These are phyloP conservation scores for Scutellaria galericulata DNA, from an alignment of 257 asterid species.

Conservation along the genomic window DNA sequence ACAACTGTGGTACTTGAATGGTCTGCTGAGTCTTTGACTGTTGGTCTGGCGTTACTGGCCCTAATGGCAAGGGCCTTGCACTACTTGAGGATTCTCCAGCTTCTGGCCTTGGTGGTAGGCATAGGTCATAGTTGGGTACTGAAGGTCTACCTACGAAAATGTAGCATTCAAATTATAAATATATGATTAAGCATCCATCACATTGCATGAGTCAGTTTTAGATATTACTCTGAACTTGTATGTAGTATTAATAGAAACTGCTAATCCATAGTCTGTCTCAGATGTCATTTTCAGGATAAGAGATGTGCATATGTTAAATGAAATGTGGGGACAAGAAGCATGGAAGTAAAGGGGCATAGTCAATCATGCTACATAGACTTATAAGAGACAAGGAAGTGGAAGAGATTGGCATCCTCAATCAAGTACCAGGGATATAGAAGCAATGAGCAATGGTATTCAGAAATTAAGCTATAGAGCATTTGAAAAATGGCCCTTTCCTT, in stretches of 20 bases:
- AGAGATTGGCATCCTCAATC: not conserved
- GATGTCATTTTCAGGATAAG: not conserved
- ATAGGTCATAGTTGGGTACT: constrained; percentile 40
- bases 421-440: not conserved
- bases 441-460: not conserved
- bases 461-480: not conserved
- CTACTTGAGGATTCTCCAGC: constrained; percentile 47
- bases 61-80: constrained; percentile 44
- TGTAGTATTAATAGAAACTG: not conserved
- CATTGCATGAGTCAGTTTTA: constrained; percentile 14
- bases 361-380: constrained; percentile 23
- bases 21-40: constrained; percentile 45
- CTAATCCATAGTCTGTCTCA: constrained; percentile 3
- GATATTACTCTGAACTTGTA: constrained; percentile 17
- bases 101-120: constrained; percentile 49
- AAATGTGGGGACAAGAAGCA: constrained; percentile 3
- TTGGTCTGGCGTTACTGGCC: constrained; percentile 69
- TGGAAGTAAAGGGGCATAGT: constrained; percentile 23
- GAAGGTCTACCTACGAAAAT: constrained; percentile 54
- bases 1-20: constrained; percentile 41
- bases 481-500: no score
- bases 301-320: constrained; percentile 11
- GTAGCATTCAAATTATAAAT: constrained; percentile 27
- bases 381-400: constrained; percentile 22
- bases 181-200: not conserved